Evolutionary conservation across 805 yeast species (phyloP).

Genomic region (Spathaspora gorwiae): DNA sequence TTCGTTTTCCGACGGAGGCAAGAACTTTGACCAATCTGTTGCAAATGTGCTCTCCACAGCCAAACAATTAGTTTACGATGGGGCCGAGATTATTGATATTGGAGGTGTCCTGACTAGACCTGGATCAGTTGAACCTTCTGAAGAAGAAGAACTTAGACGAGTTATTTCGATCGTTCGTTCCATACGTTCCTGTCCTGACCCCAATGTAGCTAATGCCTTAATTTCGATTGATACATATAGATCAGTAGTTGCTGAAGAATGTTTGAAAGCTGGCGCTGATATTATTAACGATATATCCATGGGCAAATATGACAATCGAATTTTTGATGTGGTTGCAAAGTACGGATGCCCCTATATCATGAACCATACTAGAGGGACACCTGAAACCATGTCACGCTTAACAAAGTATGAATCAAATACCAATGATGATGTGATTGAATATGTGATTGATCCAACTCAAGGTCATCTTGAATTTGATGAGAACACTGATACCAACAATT

Average conservation of each 20-base stretch:
- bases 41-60: constrained; percentile 45
- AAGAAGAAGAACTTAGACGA: constrained; percentile 64
- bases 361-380: constrained; percentile 82
- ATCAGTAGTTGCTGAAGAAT: constrained; percentile 63
- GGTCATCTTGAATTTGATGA: constrained; percentile 18
- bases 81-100: constrained; percentile 78
- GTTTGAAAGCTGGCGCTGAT: constrained; percentile 77
- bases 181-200: constrained; percentile 43
- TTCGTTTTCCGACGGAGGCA: constrained; percentile 90
- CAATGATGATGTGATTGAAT: constrained; percentile 35
- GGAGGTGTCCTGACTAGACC: constrained; percentile 97
- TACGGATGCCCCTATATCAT: constrained; percentile 72
- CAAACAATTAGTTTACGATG: constrained; percentile 45
- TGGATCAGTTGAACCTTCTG: constrained; percentile 58
- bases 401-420: constrained; percentile 48
- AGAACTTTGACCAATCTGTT: constrained; percentile 21
- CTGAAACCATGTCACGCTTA: constrained; percentile 62
- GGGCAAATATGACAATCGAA: constrained; percentile 62
- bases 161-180: constrained; percentile 66
- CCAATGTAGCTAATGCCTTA: constrained; percentile 37
- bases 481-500: constrained; percentile 21
- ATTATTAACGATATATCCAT: constrained; percentile 88
- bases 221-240: constrained; percentile 90
- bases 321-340: constrained; percentile 67
- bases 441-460: constrained; percentile 20